Evolutionary conservation across 1,284 basidiomycete genomes (phyloP), one percentile per base, ranked within the genome.

Genomic region (Ceratobasidium sp.): DNA sequence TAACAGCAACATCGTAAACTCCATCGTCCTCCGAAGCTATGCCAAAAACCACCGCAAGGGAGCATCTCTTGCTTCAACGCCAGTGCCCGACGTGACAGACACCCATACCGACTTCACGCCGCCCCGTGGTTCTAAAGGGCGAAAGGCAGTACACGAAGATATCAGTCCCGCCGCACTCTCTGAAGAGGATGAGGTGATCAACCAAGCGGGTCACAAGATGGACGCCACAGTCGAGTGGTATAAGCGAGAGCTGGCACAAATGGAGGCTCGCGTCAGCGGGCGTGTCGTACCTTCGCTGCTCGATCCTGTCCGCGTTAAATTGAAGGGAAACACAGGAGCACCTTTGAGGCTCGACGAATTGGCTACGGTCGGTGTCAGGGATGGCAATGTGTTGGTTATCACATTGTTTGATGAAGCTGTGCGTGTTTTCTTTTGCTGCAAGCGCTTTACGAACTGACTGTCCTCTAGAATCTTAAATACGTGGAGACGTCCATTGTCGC

Each of bases 331-430:
- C 54, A 81, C 81, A 29, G 67, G 57, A 6, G 36, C 53, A 62
- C 33, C 33, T 31, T 51, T 74, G 14, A 84, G 82, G 53, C 81
- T 94, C 48, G 89, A 92, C 53, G 90, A 93, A 71, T 80, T 94
- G 22, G 90, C 93, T 0, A 93, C 92, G 0, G 87, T 94, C 44
- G 93, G 93, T 14, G 89, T 94, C 56, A 85, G 90, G 75, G 92
- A 94, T 71, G 93, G 93, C 0, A 88, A 90, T 11, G 86, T 87
- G 69, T 81, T 94, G 73, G 78, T 94, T 27, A 85, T 94, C 15
- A 93, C 91, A 1, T 84, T 92, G 41, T 94, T 93, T 78, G 90
- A 93, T 67, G 90, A 93, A 80, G 64, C 76, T 69, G 81, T 81
- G 59, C 24, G 78, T 74, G n/a, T 31, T 19, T 44, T 4, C 27